phyloP scores from a whole-genome alignment of 768 basidiomycete species.

The Rhizopogon vulgaris region DNA sequence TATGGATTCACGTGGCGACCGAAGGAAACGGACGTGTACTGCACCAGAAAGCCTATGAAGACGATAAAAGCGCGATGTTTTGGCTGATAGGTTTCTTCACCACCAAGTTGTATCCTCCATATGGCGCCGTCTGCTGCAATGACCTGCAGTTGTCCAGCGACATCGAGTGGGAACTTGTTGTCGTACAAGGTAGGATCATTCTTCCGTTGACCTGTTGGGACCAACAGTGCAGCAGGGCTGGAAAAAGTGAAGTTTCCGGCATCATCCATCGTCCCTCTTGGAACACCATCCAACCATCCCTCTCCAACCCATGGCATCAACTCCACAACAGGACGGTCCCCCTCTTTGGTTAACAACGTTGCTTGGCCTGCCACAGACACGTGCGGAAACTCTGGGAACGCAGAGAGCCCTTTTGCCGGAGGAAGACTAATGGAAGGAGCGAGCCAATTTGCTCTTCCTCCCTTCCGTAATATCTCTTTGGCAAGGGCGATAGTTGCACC shows the following conservation, averaged over 20 bases:
- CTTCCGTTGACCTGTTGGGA: neutral
- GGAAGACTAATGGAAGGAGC: neutral
- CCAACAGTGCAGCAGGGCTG: neutral
- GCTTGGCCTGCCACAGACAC: neutral
- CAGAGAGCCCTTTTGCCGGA: neutral
- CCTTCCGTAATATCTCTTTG: neutral
- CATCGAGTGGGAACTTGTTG: neutral
- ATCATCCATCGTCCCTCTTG: constrained; percentile 1
- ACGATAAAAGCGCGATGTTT: neutral
- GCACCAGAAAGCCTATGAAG: neutral
- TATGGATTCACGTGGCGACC: neutral
- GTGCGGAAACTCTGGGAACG: neutral
- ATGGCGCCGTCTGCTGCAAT: neutral
- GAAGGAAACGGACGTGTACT: neutral
- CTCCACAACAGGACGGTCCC: neutral
- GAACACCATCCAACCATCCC: neutral
- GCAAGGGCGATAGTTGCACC: constrained; percentile 2
- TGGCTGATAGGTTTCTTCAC: neutral
- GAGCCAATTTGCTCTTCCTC: neutral
- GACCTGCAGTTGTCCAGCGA: neutral
- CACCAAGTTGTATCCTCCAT: neutral
- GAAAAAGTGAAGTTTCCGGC: neutral
- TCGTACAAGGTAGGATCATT: neutral
- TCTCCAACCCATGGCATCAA: neutral
- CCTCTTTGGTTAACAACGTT: neutral